These are phyloP conservation scores for Sporothrix euskadiensis DNA, from an alignment of 2,329 filamentous ascomycete species.

Conservation along the genomic window DNA sequence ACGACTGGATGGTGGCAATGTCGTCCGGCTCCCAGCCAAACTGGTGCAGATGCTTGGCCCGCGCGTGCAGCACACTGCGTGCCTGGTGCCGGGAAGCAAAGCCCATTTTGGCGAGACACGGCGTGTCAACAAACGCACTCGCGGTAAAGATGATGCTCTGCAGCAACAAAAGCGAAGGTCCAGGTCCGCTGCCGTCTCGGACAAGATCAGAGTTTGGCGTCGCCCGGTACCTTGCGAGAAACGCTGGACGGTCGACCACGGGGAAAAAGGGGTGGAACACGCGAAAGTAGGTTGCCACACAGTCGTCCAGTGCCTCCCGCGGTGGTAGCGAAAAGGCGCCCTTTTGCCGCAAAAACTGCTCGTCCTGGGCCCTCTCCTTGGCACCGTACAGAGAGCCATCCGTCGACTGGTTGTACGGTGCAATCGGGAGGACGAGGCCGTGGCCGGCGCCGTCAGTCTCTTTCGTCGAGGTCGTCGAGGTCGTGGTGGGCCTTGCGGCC, in stretches of 20 bases:
- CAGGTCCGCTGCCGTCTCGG: not conserved
- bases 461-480: not conserved
- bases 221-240: not conserved
- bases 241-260: not conserved
- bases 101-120: not conserved
- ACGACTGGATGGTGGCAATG: not conserved
- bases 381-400: not conserved
- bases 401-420: not conserved
- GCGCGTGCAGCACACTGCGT: not conserved
- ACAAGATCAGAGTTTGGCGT: not conserved
- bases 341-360: not conserved
- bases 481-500: not conserved
- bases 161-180: not conserved
- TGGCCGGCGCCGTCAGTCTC: not conserved
- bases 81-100: not conserved
- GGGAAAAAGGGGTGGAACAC: not conserved
- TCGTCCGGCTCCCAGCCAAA: constrained; percentile 1
- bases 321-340: not conserved
- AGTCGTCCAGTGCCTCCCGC: not conserved
- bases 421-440: not conserved
- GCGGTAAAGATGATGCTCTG: not conserved
- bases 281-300: not conserved
- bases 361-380: not conserved
- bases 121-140: not conserved
- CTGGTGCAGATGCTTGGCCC: not conserved